A percentile compares a stretch with the other conserved stretches of the same genome.
Conservation (phyloP, 176 grass and related monocot genomes). For the Thalia dealbata region DNA sequence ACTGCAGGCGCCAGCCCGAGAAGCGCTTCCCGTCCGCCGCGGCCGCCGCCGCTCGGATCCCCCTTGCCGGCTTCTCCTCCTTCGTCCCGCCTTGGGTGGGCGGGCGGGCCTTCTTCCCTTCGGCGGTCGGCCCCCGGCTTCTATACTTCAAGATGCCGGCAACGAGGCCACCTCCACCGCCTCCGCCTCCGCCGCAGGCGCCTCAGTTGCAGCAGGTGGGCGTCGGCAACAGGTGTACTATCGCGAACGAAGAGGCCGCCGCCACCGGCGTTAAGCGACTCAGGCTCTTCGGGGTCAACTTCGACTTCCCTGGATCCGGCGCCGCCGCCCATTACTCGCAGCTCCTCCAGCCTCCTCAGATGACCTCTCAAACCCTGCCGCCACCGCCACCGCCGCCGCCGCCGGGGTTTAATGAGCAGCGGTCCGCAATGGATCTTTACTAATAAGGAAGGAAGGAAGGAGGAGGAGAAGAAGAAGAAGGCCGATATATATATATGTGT, state of each 20-base stretch:
- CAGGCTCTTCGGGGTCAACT: background rate
- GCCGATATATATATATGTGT: too few species aligned
- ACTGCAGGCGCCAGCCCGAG: slow-evolving; percentile 1
- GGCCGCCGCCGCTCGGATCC: background rate
- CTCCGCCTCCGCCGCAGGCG: background rate
- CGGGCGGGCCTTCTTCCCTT: background rate
- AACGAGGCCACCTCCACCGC: background rate
- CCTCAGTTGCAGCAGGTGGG: background rate
- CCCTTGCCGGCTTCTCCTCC: background rate
- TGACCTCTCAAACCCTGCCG: too few species aligned
- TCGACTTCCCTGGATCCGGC: background rate
- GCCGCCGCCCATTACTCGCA: background rate
- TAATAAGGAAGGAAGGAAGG: background rate
- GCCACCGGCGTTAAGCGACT: background rate
- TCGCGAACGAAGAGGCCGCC: too few species aligned
- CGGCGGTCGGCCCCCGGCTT: background rate
- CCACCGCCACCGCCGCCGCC: background rate
- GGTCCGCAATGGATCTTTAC: background rate
- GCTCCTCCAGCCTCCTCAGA: too few species aligned
- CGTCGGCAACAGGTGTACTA: background rate
- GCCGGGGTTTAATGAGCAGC: background rate
- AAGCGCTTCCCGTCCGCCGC: background rate
- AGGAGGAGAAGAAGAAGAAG: too few species aligned
- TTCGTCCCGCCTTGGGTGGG: background rate
- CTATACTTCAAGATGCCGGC: too few species aligned